Conservation (phyloP, 139 green algal genomes). For the Tetradesmus lagerheimii region DNA sequence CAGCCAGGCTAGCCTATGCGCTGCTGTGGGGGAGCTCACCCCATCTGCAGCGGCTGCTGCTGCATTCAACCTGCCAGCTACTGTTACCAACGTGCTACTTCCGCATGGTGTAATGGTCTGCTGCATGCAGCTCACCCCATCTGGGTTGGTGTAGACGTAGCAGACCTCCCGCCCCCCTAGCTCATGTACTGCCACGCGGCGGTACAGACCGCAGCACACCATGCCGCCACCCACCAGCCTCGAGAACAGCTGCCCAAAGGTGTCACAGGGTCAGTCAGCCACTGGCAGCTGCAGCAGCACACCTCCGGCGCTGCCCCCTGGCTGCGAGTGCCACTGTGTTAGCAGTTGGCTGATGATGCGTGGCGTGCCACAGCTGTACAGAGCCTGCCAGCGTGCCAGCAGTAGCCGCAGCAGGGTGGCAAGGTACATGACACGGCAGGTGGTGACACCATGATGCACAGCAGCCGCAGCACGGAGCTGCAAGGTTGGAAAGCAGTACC, state of each 20-base stretch:
- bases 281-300: conserved; percentile 19
- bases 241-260: conserved; percentile 23
- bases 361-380: conserved; percentile 7
- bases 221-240: background rate
- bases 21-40: too few species aligned
- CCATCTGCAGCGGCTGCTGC: too few species aligned
- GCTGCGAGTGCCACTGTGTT: conserved; percentile 19
- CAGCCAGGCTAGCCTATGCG: too few species aligned
- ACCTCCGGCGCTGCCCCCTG: background rate
- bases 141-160: conserved; percentile 28
- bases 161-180: background rate
- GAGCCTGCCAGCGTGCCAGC: background rate
- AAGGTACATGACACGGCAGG: too few species aligned
- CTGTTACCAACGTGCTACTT: too few species aligned
- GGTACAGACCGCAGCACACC: conserved; percentile 21
- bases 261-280: background rate
- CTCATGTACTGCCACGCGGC: background rate
- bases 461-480: too few species aligned
- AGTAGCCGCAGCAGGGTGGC: too few species aligned
- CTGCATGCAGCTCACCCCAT: background rate
- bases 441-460: too few species aligned
- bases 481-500: too few species aligned
- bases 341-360: conserved; percentile 26
- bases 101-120: too few species aligned
- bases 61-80: too few species aligned